Percentiles rank a stretch among this genome's conserved stretches.
Evolutionary conservation across 805 yeast species (phyloP).

Genomic region (Jamesozyma spencerorum): DNA sequence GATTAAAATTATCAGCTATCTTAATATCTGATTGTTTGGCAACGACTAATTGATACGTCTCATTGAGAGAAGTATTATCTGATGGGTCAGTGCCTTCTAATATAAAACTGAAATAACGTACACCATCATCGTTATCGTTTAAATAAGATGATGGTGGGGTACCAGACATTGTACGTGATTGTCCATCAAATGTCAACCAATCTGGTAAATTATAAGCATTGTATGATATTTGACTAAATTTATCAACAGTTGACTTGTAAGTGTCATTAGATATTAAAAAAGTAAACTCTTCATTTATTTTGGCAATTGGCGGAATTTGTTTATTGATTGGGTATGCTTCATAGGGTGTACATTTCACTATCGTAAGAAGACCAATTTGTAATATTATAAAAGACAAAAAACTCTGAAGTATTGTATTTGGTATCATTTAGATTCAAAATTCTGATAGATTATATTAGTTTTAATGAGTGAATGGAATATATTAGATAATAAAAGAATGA

Average conservation of each 20-base stretch:
- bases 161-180: slow-evolving; percentile 57
- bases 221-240: slow-evolving; percentile 41
- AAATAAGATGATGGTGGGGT: slow-evolving; percentile 37
- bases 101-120: slow-evolving; percentile 40
- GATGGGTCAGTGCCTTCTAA: slow-evolving; percentile 56
- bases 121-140: slow-evolving; percentile 32
- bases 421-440: too few species aligned
- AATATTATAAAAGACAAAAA: neutral
- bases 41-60: slow-evolving; percentile 51
- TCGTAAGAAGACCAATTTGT: neutral
- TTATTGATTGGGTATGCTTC: slow-evolving; percentile 35
- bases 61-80: slow-evolving; percentile 38
- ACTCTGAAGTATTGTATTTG: neutral
- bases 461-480: too few species aligned
- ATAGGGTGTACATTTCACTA: slow-evolving; percentile 12
- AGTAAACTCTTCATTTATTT: slow-evolving; percentile 49
- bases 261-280: slow-evolving; percentile 69
- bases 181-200: slow-evolving; percentile 70
- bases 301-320: slow-evolving; percentile 84
- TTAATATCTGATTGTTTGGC: slow-evolving; percentile 42
- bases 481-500: too few species aligned
- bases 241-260: slow-evolving; percentile 38
- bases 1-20: slow-evolving; percentile 33
- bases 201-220: slow-evolving; percentile 51
- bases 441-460: too few species aligned